Evolutionary conservation across 164 flowering plant species (phyloP).

Genomic region (Malania oleifera): DNA sequence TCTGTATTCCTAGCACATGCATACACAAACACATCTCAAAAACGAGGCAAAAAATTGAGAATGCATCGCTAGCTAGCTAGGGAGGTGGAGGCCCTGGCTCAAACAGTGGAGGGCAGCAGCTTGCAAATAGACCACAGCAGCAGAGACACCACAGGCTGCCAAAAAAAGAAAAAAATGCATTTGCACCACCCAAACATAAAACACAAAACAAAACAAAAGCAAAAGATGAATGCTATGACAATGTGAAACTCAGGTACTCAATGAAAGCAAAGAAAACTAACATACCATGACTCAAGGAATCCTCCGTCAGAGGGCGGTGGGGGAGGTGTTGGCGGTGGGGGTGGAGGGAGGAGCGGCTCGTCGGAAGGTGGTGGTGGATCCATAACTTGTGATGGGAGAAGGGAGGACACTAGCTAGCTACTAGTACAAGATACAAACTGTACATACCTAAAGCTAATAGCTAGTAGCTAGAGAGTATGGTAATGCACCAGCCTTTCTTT

Average conservation of each 20-base stretch:
- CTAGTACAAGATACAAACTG: too few relatives aligned
- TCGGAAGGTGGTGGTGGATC: conserved; percentile 31
- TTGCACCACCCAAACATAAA: not conserved
- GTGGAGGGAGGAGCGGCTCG: conserved; percentile 25
- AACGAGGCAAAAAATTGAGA: too few relatives aligned
- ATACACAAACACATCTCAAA: not conserved
- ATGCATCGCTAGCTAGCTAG: conserved; percentile 12
- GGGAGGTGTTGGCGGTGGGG: conserved; percentile 12
- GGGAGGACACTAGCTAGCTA: too few relatives aligned
- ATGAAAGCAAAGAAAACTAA: not conserved
- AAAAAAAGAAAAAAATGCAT: not conserved
- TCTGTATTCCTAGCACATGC: not conserved
- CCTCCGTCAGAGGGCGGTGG: conserved; percentile 14
- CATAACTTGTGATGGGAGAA: conserved; percentile 9
- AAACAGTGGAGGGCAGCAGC: conserved; percentile 52
- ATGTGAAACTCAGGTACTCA: not conserved
- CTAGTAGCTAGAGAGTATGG: too few relatives aligned
- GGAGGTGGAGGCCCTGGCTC: conserved; percentile 41
- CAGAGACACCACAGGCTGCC: conserved; percentile 41
- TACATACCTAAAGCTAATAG: too few relatives aligned
- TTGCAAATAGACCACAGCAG: conserved; percentile 44
- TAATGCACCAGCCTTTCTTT: conserved; percentile 9
- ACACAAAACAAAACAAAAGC: not conserved
- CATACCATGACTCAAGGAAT: conserved; percentile 27
- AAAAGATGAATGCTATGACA: not conserved